Percentiles rank a stretch among this genome's conserved stretches.
phyloP scores from a whole-genome alignment of 306 rosid species.

The Quercus cerris region DNA sequence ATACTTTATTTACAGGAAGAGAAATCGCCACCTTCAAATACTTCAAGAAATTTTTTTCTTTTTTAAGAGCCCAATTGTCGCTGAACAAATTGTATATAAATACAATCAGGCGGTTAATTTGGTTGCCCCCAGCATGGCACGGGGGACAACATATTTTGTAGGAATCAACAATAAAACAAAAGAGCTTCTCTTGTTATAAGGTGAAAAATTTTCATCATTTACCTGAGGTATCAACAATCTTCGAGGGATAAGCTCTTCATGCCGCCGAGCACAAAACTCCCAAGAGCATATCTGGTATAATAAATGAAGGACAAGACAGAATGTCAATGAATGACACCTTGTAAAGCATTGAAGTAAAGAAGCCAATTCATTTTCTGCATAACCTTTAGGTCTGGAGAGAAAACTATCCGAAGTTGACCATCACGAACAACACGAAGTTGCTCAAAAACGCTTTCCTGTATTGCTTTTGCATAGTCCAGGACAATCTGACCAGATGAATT shows the following conservation, averaged over 20 bases:
- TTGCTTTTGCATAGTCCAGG: slow-evolving; percentile 93
- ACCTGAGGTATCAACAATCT: slow-evolving; percentile 97
- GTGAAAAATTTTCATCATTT: slow-evolving; percentile 20
- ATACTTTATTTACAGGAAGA: not conserved
- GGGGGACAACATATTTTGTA: not conserved
- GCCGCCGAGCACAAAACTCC: slow-evolving; percentile 99
- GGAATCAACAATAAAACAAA: slow-evolving; percentile 6
- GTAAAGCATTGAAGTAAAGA: not conserved
- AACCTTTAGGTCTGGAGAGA: slow-evolving; percentile 92
- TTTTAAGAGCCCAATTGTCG: not conserved
- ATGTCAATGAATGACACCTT: slow-evolving; percentile 10
- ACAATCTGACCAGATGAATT: slow-evolving; percentile 97
- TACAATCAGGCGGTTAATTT: slow-evolving; percentile 5
- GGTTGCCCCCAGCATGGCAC: not conserved
- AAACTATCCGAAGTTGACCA: slow-evolving; percentile 94
- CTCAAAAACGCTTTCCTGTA: slow-evolving; percentile 98
- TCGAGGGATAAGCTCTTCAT: slow-evolving; percentile 96
- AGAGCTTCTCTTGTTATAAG: slow-evolving; percentile 9
- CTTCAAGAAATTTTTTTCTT: not conserved
- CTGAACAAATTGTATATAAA: not conserved
- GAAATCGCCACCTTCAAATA: not conserved
- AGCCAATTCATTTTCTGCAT: slow-evolving; percentile 3
- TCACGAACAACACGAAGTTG: slow-evolving; percentile 99
- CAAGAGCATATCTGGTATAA: slow-evolving; percentile 84
- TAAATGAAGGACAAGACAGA: slow-evolving; percentile 14